Evolutionary conservation across 2,329 filamentous ascomycete species (phyloP), one percentile per base, ranked within the genome.

Genomic region (Hypoxylon sp.): DNA sequence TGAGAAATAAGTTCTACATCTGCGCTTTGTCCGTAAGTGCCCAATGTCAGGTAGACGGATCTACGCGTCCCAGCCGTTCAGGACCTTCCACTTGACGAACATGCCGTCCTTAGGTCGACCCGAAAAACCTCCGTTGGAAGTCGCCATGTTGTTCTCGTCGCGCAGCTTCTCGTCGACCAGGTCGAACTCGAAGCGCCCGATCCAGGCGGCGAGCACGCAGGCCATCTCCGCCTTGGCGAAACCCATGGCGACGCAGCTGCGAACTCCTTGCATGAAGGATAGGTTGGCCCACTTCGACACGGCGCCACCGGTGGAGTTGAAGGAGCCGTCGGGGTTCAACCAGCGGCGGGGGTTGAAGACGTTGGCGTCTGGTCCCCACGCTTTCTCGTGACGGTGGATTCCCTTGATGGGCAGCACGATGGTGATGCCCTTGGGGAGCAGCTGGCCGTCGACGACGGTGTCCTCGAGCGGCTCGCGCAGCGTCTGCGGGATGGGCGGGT

Each of bases 201-300:
- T 24, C 58, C 54, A 60, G 20, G 57, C 58, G 3, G 78, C 81
- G 7, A 87, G 81, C 66, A 90, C 89, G 32, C 87, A 80, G 33
- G 83, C 81, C 70, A 91, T 74, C 71, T 90, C 88, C 86, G 90
- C 89, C 79, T 89, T 87, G 0, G 88, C 88, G 24, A 91, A 86
- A 60, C 89, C 89, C 42, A 87, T 77, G 0, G 87, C 88, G 5
- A 90, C 86, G 69, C 84, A 86, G 45, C 81, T 80, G 42, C 84
- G 75, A 0, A 83, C 82, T 0, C 84, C 84, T 14, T 80, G 79
- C 52, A 82, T 85, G 75, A 90, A 90, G 1, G 84, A 83, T 36
- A 86, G 84, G 68, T 86, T 85, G 1, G 80, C 81, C 4, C 78
- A 80, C 77, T 89, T 89, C 72, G 89, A 76, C 14, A 85, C 75